Conservation (phyloP, 768 basidiomycete genomes). For the Boletus pseudopeckii region DNA sequence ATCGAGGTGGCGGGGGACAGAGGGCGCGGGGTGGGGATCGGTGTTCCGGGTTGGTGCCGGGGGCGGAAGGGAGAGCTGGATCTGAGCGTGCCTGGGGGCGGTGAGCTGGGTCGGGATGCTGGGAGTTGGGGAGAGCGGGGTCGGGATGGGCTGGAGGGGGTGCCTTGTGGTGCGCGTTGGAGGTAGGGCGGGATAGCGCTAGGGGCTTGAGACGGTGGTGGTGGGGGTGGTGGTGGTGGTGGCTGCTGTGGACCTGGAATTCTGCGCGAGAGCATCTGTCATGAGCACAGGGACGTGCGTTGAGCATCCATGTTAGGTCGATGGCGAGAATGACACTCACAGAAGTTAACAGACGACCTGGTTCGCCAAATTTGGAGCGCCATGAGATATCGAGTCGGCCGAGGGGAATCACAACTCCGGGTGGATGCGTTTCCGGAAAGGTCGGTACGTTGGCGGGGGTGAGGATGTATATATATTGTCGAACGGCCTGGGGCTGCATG, state of each 20-base stretch:
- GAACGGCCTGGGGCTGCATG: conserved; percentile 79
- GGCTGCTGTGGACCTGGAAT: conserved; percentile 53
- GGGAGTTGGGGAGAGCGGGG: conserved; percentile 57
- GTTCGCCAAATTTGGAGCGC: conserved; percentile 82
- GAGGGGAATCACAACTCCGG: conserved; percentile 73
- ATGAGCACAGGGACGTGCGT: background rate
- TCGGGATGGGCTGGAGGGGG: conserved; percentile 41
- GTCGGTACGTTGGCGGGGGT: conserved; percentile 45
- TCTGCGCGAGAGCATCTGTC: conserved; percentile 71
- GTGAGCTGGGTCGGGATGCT: conserved; percentile 54
- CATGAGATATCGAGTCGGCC: conserved; percentile 89
- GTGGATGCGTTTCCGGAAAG: conserved; percentile 48
- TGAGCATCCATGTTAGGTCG: background rate
- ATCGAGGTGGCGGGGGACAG: conserved; percentile 31
- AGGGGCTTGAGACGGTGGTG: conserved; percentile 41
- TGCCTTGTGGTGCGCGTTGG: conserved; percentile 48
- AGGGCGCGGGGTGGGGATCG: conserved; percentile 21
- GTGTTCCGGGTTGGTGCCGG: conserved; percentile 29
- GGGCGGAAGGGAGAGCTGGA: conserved; percentile 41
- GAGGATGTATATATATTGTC: conserved; percentile 87
- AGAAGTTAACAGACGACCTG: conserved; percentile 83
- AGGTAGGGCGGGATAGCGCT: conserved; percentile 78
- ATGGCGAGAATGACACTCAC: conserved; percentile 30
- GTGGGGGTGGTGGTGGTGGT: conserved; percentile 16
- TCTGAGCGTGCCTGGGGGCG: conserved; percentile 46